Base-by-base conservation (phyloP, 805 yeast genomes). In the Ogataea methanolica region DNA sequence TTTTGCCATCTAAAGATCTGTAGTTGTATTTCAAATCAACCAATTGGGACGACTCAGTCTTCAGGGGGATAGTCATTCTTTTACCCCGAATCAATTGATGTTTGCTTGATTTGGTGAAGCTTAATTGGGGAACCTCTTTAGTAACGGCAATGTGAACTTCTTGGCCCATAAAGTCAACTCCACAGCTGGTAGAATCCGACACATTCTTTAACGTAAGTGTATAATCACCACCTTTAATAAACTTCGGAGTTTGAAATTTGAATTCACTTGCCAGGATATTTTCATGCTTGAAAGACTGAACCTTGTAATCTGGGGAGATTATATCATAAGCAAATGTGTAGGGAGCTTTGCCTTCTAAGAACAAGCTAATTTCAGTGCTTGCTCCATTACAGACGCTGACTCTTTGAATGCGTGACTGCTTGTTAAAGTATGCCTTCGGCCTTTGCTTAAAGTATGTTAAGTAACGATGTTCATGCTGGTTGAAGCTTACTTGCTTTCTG, bases 341-440 rank as follows among this genome's bases (percentile, higher is more conserved):
- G 4, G 98, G 98, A 0, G 85, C 78, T 53, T 82, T 82, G 14
- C 99, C 99, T 42, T 78, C 80, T 21, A 94, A 75, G 9, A 63
- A 61, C 4, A 92, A 73, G 0, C 84, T 82, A 5, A 86, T 66
- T 2, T 71, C 58, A 2, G 69, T 71, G 6, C 50, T 49, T 3
- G 53, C 60, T 6, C 67, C 68, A 49, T 66, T 58, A 49, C 73
- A 69, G 16, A 65, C 53, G 42, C 50, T 43, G 5, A 57, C 7
- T 19, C 49, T 61, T 36, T 55, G 50, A 6, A 54, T 50, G 5
- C 52, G 56, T 19, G 54, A 41, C 2, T 41, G 37, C 26, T 62
- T 54, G n/a, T 54, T 48, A 23, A 76, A 66, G 23, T 61, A 66
- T 0, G 82, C 83, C 45, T 69, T 73, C 33, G 95, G 88, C 52